Evolutionary conservation across 768 basidiomycete genomes (phyloP).

Genomic region (Mycena sanguinolenta): DNA sequence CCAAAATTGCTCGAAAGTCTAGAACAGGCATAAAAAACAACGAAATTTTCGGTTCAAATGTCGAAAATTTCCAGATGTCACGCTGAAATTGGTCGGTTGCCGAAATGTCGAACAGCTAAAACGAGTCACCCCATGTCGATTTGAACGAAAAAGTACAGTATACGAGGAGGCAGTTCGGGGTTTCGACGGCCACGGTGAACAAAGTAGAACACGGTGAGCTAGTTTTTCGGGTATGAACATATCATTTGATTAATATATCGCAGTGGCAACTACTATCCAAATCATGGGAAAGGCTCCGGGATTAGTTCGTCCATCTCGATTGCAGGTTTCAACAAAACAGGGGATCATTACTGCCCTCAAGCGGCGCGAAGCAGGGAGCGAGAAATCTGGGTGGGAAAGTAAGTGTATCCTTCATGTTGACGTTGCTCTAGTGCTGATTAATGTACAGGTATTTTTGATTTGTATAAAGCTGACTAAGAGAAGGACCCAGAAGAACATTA

Average conservation of each 20-base stretch:
- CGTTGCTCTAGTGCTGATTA: not conserved
- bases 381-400: conserved; percentile 18
- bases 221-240: too few species aligned
- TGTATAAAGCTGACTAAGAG: conserved; percentile 4
- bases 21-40: too few species aligned
- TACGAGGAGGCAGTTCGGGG: not conserved
- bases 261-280: not conserved
- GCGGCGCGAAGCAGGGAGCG: not conserved
- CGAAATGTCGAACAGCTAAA: too few species aligned
- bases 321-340: not conserved
- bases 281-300: conserved; percentile 2
- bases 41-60: too few species aligned
- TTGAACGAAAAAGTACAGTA: too few species aligned
- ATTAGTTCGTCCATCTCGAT: not conserved
- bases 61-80: too few species aligned
- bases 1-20: too few species aligned
- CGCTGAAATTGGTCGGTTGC: too few species aligned
- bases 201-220: conserved; percentile 6
- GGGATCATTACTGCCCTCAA: not conserved
- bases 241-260: not conserved
- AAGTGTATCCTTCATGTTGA: not conserved
- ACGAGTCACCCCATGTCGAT: too few species aligned
- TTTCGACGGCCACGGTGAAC: not conserved
- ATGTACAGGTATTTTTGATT: conserved; percentile 5
- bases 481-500: not conserved